A percentile compares a stretch with the other conserved stretches of the same genome.
phyloP scores from a whole-genome alignment of 352 stramenopile genomes.

The Phytophthora pini region DNA sequence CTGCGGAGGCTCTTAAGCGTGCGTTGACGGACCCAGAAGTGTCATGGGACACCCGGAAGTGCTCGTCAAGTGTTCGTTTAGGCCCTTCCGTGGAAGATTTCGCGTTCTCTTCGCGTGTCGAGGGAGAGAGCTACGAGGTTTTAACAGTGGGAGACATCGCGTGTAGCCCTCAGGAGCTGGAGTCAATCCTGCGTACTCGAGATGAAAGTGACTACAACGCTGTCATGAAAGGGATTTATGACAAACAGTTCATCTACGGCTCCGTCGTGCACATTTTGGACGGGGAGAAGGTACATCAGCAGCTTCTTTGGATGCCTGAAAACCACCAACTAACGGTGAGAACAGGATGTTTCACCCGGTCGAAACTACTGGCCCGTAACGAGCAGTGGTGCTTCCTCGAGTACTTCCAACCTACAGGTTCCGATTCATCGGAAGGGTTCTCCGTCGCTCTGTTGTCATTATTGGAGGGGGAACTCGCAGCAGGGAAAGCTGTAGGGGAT shows the following conservation, averaged over 20 bases:
- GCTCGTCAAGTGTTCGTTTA: slow-evolving; percentile 12
- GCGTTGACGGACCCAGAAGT: slow-evolving; percentile 25
- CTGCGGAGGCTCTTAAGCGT: slow-evolving; percentile 24
- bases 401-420: slow-evolving; percentile 37
- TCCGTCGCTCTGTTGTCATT: slow-evolving; percentile 40
- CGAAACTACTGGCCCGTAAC: slow-evolving; percentile 39
- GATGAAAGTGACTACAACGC: slow-evolving; percentile 45
- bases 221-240: slow-evolving; percentile 45
- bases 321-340: slow-evolving; percentile 45
- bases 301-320: slow-evolving; percentile 2
- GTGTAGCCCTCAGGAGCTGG: slow-evolving; percentile 40
- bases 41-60: slow-evolving; percentile 27
- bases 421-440: slow-evolving; percentile 34
- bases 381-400: slow-evolving; percentile 65
- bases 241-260: slow-evolving; percentile 53
- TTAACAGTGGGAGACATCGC: slow-evolving; percentile 32
- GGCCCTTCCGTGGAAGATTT: slow-evolving; percentile 5
- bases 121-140: slow-evolving; percentile 28
- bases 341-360: slow-evolving; percentile 50
- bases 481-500: slow-evolving; percentile 34
- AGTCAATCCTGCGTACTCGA: slow-evolving; percentile 21
- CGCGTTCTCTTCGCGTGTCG: not conserved
- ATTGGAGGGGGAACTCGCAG: slow-evolving; percentile 31
- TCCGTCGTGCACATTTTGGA: slow-evolving; percentile 44
- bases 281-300: not conserved